Percentiles rank a stretch among this genome's conserved stretches.
Evolutionary conservation across 768 basidiomycete genomes (phyloP).

Genomic region (Podaxis pistillaris): DNA sequence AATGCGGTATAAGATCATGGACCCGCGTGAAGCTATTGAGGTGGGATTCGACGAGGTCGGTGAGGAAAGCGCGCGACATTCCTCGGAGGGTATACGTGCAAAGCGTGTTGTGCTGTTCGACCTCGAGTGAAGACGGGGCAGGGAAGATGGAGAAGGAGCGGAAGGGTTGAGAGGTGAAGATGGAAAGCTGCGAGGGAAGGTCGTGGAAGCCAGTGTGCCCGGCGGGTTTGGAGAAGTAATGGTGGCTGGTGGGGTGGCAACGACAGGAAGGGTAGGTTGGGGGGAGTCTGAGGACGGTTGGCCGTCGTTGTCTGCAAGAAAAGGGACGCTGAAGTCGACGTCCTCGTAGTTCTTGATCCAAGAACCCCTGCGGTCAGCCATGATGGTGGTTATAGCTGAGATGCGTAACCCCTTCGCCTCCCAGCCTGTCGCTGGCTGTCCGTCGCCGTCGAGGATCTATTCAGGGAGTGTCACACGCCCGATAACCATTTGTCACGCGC

Average conservation of each 20-base stretch:
- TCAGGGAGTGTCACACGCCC: neutral
- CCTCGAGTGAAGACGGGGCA: neutral
- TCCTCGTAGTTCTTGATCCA: conserved; percentile 25
- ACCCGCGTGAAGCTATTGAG: conserved; percentile 20
- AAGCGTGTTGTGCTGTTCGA: neutral
- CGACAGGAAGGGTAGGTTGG: neutral
- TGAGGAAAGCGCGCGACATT: conserved; percentile 15
- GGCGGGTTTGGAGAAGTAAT: neutral
- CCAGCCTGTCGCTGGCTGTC: neutral
- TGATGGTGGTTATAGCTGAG: conserved; percentile 2
- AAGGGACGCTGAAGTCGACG: conserved; percentile 20
- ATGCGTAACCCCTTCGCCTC: neutral
- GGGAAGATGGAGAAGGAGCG: neutral
- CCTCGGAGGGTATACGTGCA: conserved; percentile 7
- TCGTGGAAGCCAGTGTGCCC: neutral
- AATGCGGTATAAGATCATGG: conserved; percentile 36
- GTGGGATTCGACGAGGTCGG: conserved; percentile 15
- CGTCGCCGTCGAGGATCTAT: neutral
- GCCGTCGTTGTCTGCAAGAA: conserved; percentile 1
- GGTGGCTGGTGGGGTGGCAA: neutral
- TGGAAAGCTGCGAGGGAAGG: conserved; percentile 9
- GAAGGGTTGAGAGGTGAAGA: conserved; percentile 10
- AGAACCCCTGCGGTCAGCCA: conserved; percentile 13
- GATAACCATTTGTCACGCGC: neutral
- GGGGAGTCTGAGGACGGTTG: too few species aligned